phyloP scores from a whole-genome alignment of 768 basidiomycete genomes.

The Boletus rex-veris region DNA sequence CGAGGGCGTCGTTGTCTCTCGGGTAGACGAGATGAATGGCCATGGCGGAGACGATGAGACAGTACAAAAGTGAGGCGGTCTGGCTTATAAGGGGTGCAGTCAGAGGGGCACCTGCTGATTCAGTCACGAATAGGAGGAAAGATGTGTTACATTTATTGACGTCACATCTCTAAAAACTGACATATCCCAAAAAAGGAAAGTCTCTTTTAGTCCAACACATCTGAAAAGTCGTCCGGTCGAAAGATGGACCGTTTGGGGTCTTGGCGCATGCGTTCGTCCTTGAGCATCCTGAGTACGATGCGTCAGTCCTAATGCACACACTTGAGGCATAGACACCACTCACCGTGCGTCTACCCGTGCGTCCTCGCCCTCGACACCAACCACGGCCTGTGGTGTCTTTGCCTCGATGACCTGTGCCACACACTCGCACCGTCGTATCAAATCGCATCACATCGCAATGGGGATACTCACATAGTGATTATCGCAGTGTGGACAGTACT shows the following conservation, averaged over 20 bases:
- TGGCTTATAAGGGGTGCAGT: constrained; percentile 8
- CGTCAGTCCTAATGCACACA: not conserved
- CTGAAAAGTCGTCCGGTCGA: constrained; percentile 46
- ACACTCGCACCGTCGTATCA: not conserved
- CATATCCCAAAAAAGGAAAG: constrained; percentile 15
- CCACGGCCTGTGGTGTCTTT: constrained; percentile 80
- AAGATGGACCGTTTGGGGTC: constrained; percentile 50
- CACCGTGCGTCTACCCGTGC: constrained; percentile 83
- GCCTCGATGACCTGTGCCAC: constrained; percentile 78
- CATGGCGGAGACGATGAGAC: constrained; percentile 18
- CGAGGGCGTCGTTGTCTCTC: constrained; percentile 31
- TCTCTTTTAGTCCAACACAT: constrained; percentile 37
- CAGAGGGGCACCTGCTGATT: constrained; percentile 18
- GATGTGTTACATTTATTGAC: constrained; percentile 15
- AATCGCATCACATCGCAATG: not conserved
- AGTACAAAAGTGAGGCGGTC: accelerated
- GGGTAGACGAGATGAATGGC: constrained; percentile 3
- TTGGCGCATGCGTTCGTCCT: constrained; percentile 75
- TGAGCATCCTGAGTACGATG: constrained; percentile 63
- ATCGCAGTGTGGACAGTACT: constrained; percentile 97
- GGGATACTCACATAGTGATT: constrained; percentile 83
- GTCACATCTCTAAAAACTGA: constrained; percentile 12
- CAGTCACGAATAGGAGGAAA: constrained; percentile 19
- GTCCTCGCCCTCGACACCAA: constrained; percentile 91
- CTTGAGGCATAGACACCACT: constrained; percentile 20